These are phyloP conservation scores for Penicillium samsonianum DNA, from an alignment of 495 filamentous ascomycete genomes.

Conservation along the genomic window DNA sequence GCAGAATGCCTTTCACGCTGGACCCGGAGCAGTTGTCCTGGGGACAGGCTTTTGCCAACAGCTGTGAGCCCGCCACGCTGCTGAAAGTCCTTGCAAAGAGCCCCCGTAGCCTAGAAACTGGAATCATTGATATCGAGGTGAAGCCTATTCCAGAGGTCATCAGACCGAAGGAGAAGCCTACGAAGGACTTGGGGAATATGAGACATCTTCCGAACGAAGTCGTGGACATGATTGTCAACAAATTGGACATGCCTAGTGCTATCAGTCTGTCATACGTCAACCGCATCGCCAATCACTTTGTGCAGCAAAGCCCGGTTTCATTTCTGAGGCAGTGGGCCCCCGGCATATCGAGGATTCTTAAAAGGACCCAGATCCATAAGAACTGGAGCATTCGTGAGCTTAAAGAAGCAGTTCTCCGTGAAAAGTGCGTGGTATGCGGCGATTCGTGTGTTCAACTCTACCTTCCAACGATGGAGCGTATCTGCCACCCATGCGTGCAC, in stretches of 20 bases:
- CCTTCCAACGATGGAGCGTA: not conserved
- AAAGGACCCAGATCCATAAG: not conserved
- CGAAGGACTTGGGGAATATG: not conserved
- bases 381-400: not conserved
- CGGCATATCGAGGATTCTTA: not conserved
- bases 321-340: not conserved
- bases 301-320: not conserved
- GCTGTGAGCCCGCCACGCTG: not conserved
- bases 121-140: not conserved
- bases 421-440: not conserved
- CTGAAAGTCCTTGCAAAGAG: not conserved
- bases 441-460: not conserved
- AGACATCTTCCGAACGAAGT: not conserved
- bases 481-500: slow-evolving; percentile 1
- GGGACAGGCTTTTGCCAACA: not conserved
- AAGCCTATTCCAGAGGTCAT: not conserved
- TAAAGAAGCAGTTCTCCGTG: not conserved
- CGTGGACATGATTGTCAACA: not conserved
- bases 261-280: not conserved
- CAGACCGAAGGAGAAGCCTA: not conserved
- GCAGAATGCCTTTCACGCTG: not conserved
- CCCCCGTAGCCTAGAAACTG: not conserved
- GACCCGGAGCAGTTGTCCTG: not conserved
- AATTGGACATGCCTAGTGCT: not conserved
- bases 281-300: not conserved